phyloP scores from a whole-genome alignment of 202 grass and related monocot genomes.

The Hordeum pubiflorum region DNA sequence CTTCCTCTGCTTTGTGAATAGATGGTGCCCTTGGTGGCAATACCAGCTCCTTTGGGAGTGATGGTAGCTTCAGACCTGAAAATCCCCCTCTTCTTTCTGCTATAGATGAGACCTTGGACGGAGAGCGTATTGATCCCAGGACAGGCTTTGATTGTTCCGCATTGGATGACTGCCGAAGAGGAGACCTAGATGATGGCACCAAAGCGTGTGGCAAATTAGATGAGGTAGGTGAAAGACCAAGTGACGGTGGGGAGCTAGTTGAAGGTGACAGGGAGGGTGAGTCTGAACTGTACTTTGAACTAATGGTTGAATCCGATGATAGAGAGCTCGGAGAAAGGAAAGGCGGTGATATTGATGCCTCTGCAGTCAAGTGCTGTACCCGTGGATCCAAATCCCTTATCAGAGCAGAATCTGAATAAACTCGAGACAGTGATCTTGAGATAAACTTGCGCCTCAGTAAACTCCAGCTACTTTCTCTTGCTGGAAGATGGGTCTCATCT shows the following conservation, averaged over 20 bases:
- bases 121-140: conserved; percentile 36
- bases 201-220: conserved; percentile 51
- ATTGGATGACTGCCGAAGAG: conserved; percentile 54
- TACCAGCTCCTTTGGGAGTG: conserved; percentile 59
- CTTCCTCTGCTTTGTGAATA: conserved; percentile 35
- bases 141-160: conserved; percentile 39
- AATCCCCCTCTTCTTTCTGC: conserved; percentile 93
- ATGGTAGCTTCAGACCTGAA: conserved; percentile 73
- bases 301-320: conserved; percentile 67
- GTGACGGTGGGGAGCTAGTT: conserved; percentile 52
- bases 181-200: conserved; percentile 55
- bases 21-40: conserved; percentile 41
- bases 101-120: conserved; percentile 68
- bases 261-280: conserved; percentile 90
- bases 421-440: conserved; percentile 37
- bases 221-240: conserved; percentile 50
- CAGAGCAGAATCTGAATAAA: conserved; percentile 65
- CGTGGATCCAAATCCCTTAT: conserved; percentile 47
- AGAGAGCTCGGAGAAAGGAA: conserved; percentile 85
- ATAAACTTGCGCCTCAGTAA: conserved; percentile 63
- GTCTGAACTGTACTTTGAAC: conserved; percentile 90
- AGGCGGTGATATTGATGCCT: conserved; percentile 63
- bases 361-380: conserved; percentile 35
- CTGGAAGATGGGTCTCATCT: conserved; percentile 75
- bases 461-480: conserved; percentile 93